Evolutionary conservation across 2,329 filamentous ascomycete genomes (phyloP).

Genomic region (Xylariales sp.): DNA sequence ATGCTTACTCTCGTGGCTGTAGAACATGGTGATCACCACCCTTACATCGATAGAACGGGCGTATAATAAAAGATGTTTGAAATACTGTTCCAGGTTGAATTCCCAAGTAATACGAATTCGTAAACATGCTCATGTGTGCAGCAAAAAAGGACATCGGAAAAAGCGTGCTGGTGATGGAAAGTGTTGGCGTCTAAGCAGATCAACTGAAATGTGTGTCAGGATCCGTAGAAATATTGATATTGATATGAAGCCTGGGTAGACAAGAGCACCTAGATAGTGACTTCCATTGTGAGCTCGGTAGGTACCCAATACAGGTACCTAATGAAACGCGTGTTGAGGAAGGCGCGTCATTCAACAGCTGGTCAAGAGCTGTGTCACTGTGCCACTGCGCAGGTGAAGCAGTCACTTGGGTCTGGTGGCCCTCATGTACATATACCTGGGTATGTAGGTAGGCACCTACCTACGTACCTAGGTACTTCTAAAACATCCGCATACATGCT

Average conservation of each 20-base stretch:
- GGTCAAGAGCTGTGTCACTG: neutral
- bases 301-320: neutral
- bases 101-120: neutral
- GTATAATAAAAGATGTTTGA: neutral
- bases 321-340: slow-evolving; percentile 9
- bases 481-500: too few species aligned
- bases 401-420: neutral
- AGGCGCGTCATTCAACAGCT: neutral
- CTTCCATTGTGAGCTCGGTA: slow-evolving; percentile 5
- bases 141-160: neutral
- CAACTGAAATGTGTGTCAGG: neutral
- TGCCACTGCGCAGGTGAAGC: neutral
- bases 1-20: slow-evolving; percentile 88
- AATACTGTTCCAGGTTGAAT: neutral
- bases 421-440: too few species aligned
- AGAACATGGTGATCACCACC: slow-evolving; percentile 77
- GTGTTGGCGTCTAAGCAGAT: neutral
- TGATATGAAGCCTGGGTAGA: neutral
- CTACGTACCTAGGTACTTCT: too few species aligned
- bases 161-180: neutral
- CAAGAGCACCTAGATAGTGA: neutral
- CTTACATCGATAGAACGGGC: neutral
- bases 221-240: neutral
- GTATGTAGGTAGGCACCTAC: too few species aligned
- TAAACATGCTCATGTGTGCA: slow-evolving; percentile 7